A percentile compares a stretch with the other conserved stretches of the same genome.
These are phyloP conservation scores for Polyplosphaeria fusca DNA, from an alignment of 495 filamentous ascomycete species.

Conservation along the genomic window DNA sequence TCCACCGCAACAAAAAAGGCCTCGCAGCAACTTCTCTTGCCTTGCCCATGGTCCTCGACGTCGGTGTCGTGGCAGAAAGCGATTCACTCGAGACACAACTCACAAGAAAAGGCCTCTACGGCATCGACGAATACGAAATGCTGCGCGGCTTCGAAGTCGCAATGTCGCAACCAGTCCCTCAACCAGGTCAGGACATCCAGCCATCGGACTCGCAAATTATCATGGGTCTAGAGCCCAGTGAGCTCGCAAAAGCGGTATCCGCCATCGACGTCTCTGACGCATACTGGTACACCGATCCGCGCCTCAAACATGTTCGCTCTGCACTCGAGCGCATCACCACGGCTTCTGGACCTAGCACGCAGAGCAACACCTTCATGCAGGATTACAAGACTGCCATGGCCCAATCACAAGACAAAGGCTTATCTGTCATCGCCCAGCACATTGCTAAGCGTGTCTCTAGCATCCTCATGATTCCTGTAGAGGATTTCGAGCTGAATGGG, in stretches of 20 bases:
- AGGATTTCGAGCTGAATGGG: neutral
- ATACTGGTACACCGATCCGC: constrained; percentile 7
- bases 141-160: constrained; percentile 6
- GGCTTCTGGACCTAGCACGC: too few relatives aligned
- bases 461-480: constrained; percentile 3
- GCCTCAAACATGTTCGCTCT: too few relatives aligned
- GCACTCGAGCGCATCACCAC: too few relatives aligned
- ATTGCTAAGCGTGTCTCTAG: constrained; percentile 38
- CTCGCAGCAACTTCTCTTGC: constrained; percentile 22
- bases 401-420: too few relatives aligned
- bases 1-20: constrained; percentile 19
- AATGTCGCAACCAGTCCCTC: neutral
- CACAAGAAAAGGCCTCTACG: neutral
- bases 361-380: too few relatives aligned
- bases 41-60: constrained; percentile 28
- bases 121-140: constrained; percentile 11
- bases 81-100: neutral
- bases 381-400: too few relatives aligned
- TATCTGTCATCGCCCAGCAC: constrained; percentile 19
- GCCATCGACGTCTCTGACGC: constrained; percentile 11
- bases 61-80: constrained; percentile 13
- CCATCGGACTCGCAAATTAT: too few relatives aligned
- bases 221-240: constrained; percentile 21
- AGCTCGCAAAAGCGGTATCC: constrained; percentile 17
- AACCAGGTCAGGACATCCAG: neutral